Evolutionary conservation across 306 rosid genomes (phyloP), one percentile per base, ranked within the genome.

Genomic region (Calophaca sinica): DNA sequence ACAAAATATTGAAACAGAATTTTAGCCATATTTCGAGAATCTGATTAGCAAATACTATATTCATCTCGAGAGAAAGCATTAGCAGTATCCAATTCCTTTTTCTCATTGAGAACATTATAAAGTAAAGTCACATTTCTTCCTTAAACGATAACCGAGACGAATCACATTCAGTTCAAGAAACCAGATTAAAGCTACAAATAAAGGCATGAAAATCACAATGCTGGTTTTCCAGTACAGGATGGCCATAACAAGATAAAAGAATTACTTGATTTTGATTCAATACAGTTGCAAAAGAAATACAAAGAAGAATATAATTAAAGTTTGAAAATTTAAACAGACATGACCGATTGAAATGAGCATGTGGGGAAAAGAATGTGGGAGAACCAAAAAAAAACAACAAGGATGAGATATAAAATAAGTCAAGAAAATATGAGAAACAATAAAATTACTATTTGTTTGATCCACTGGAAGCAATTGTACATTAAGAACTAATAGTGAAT

Each of bases 101-200:
- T 29, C 72, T 6, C 29, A 54, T 15, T 9, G 9, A 45, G 72
- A 73, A 55, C 38, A 33, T 31, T 6, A 52, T 13, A 53, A 73
- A 76, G 6, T 36, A 52, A 48, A 31, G 33, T 46, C 54, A 39
- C 49, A 26, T 61, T 32, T 67, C n/a, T n/a, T n/a, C n/a, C n/a
- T n/a, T n/a, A n/a, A n/a, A n/a, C n/a, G n/a, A 61, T 38, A 82
- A 59, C 44, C 50, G 15, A 58, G 41, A 39, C 44, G 32, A 63
- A 55, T 76, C 59, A 33, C 20, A 60, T 46, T 72, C 64, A 70
- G 11, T 61, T 48, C 10, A 41, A 57, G 49, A 49, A 65, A 55
- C 64, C 59, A 63, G 41, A 55, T 13, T 58, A 32, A 38, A 65
- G 65, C 71, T 72, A 4, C 48, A 60, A 82, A 49, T 63, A 81